These are phyloP conservation scores for Sarcocystis neurona DNA, from an alignment of 169 alveolate genomes.

Conservation along the genomic window DNA sequence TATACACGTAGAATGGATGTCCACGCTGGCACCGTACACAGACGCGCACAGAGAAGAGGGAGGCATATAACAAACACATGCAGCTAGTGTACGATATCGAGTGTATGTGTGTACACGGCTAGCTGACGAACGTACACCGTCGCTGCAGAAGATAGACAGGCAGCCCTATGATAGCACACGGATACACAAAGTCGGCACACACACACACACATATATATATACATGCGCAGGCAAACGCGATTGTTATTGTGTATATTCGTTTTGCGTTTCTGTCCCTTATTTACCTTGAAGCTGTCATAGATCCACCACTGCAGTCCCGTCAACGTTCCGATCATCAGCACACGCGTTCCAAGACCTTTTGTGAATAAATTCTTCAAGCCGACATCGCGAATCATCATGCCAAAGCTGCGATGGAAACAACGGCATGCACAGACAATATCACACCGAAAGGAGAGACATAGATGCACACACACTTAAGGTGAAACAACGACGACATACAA, in stretches of 20 bases:
- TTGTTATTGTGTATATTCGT: background rate
- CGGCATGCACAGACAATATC: background rate
- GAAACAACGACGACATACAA: background rate
- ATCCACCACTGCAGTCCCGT: constrained; percentile 99
- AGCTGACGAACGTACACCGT: background rate
- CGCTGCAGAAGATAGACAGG: background rate
- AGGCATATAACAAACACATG: too few relatives aligned
- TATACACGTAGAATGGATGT: too few relatives aligned
- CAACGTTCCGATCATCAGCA: constrained; percentile 97
- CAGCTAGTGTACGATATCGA: background rate
- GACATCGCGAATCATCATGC: constrained; percentile 54
- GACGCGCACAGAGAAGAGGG: too few relatives aligned
- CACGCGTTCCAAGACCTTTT: constrained; percentile 91
- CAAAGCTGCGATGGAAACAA: constrained; percentile 39
- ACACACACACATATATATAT: background rate
- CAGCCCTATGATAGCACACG: background rate
- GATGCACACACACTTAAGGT: background rate
- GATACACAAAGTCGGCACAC: background rate
- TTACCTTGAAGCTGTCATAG: constrained; percentile 93
- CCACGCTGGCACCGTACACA: too few relatives aligned
- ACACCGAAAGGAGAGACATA: background rate
- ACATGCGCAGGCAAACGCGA: background rate
- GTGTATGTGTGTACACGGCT: background rate
- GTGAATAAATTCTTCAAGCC: constrained; percentile 63
- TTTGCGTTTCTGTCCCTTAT: constrained; percentile 56